Conservation (phyloP, 768 basidiomycete genomes). For the Flagelloscypha sp. region DNA sequence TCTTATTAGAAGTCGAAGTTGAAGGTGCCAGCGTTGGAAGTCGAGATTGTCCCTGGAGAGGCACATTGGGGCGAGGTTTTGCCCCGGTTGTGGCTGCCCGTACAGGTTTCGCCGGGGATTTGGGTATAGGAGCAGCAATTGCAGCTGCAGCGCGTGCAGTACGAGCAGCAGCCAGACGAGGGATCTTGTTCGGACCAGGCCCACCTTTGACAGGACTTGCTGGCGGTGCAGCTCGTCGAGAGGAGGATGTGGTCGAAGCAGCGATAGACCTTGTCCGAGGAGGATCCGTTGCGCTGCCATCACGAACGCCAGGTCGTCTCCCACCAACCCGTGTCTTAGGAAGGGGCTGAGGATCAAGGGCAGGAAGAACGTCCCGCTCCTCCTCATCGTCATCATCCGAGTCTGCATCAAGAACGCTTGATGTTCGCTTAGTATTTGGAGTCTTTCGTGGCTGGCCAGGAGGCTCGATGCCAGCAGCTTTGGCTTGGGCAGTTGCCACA, state of each 20-base stretch:
- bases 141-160: conserved; percentile 36
- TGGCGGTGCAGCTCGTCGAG: no score
- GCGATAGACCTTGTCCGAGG: conserved; percentile 67
- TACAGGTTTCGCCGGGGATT: no score
- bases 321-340: conserved; percentile 25
- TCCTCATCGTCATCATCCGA: conserved; percentile 55
- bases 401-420: conserved; percentile 41
- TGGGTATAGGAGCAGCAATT: no score
- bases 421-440: conserved; percentile 61
- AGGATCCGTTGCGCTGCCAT: conserved; percentile 59
- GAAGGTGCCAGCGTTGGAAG: conserved; percentile 62
- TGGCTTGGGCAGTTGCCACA: conserved; percentile 59
- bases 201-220: conserved; percentile 35
- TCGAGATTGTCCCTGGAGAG: conserved; percentile 69
- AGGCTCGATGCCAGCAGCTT: conserved; percentile 62
- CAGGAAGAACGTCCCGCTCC: conserved; percentile 51
- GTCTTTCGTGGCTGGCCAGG: conserved; percentile 87
- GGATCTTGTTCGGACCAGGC: conserved; percentile 56
- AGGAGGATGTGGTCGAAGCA: conserved; percentile 41
- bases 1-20: no score
- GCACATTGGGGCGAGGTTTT: conserved; percentile 21
- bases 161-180: conserved; percentile 48
- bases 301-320: no score
- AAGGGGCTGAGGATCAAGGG: conserved; percentile 39
- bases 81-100: no score